Percentiles rank a stretch among this genome's conserved stretches.
Evolutionary conservation across 768 basidiomycete genomes (phyloP).

Genomic region (Epithele typhae): DNA sequence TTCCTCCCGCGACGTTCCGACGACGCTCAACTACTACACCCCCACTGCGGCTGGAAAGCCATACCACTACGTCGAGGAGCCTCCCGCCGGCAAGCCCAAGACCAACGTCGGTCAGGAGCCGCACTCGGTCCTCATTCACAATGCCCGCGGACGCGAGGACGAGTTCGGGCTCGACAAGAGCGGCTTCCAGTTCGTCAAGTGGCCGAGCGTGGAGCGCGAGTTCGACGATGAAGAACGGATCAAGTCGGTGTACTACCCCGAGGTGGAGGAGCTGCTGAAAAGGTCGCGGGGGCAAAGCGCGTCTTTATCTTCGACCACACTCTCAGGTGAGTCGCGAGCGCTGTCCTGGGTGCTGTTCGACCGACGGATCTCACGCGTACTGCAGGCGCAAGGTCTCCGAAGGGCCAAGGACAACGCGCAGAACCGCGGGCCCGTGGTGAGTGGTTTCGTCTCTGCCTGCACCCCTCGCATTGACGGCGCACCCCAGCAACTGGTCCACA

Average conservation of each 20-base stretch:
- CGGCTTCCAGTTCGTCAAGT: slow-evolving; percentile 40
- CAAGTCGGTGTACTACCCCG: slow-evolving; percentile 37
- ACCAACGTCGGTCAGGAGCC: slow-evolving; percentile 28
- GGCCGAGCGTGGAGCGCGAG: slow-evolving; percentile 32
- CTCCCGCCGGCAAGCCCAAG: slow-evolving; percentile 16
- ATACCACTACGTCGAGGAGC: slow-evolving; percentile 29
- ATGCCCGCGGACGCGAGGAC: slow-evolving; percentile 28
- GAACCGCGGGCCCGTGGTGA: neutral
- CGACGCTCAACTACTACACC: slow-evolving; percentile 34
- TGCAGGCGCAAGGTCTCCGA: no score
- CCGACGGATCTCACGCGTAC: no score
- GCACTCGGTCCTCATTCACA: slow-evolving; percentile 24
- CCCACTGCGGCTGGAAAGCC: slow-evolving; percentile 26
- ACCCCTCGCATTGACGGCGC: no score
- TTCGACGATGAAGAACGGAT: slow-evolving; percentile 39
- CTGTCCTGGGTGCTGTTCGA: no score
- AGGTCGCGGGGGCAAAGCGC: slow-evolving; percentile 33
- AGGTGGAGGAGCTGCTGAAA: slow-evolving; percentile 39
- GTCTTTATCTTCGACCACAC: slow-evolving; percentile 45
- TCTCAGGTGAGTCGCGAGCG: slow-evolving; percentile 29
- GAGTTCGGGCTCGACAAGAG: slow-evolving; percentile 31
- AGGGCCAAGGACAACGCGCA: no score
- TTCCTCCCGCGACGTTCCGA: slow-evolving; percentile 32
- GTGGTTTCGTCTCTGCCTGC: no score
- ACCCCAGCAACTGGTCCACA: slow-evolving; percentile 35